These are phyloP conservation scores for Wallacemonas sp. DNA, from an alignment of 208 protist genomes.

Conservation along the genomic window DNA sequence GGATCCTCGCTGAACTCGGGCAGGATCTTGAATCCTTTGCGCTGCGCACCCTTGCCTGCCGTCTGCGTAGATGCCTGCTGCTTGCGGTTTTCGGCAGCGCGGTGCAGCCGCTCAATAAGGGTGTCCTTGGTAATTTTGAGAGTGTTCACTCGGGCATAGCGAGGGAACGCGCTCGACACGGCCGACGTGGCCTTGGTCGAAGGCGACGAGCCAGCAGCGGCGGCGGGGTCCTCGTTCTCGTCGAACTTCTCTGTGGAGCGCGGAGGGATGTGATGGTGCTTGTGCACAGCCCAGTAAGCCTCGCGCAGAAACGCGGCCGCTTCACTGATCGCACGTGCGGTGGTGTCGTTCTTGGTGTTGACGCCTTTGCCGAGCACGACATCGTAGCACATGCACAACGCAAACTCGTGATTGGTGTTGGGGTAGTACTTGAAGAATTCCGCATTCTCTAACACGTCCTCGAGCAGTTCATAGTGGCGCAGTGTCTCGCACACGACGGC, in stretches of 20 bases:
- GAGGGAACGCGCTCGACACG: conserved; percentile 33
- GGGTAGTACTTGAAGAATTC: conserved; percentile 89
- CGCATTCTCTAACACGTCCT: conserved; percentile 75
- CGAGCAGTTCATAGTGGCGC: conserved; percentile 82
- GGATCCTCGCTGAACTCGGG: conserved; percentile 72
- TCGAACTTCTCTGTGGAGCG: conserved; percentile 37
- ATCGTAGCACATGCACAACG: conserved; percentile 88
- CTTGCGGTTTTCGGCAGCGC: conserved; percentile 30
- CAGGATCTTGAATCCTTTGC: conserved; percentile 19
- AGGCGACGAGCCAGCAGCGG: background rate
- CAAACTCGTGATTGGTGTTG: conserved; percentile 58
- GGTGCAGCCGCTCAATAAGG: conserved; percentile 61
- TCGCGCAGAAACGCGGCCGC: conserved; percentile 74
- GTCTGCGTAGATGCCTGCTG: background rate
- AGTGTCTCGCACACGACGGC: conserved; percentile 91
- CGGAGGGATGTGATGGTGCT: conserved; percentile 76
- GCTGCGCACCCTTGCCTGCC: background rate
- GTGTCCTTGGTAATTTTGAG: conserved; percentile 72
- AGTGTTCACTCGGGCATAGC: conserved; percentile 89
- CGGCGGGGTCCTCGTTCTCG: conserved; percentile 18
- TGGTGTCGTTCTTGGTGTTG: conserved; percentile 81
- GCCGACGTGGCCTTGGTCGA: conserved; percentile 2
- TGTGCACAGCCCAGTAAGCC: conserved; percentile 74
- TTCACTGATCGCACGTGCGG: conserved; percentile 67
- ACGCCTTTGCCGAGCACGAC: conserved; percentile 84